Evolutionary conservation across 257 asterid species (phyloP).

Genomic region (Salvia miltiorrhiza): DNA sequence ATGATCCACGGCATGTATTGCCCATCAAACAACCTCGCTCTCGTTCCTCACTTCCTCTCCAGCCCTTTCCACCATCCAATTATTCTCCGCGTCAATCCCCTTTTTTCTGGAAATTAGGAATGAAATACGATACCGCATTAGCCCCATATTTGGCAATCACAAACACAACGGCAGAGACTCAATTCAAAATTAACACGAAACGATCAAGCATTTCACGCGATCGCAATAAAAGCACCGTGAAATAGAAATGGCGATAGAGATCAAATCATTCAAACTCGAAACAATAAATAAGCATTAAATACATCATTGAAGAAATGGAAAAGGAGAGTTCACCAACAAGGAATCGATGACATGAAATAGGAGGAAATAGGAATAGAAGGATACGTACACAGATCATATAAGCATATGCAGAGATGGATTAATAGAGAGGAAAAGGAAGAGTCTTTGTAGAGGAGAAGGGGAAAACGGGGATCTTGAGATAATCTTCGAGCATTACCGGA

Average conservation of each 20-base stretch:
- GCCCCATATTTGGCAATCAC: conserved; percentile 7
- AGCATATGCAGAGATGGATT: neutral
- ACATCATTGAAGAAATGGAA: conserved; percentile 16
- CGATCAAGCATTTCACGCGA: neutral
- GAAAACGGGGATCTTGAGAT: conserved; percentile 25
- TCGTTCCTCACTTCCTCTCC: conserved; percentile 19
- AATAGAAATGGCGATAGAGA: neutral
- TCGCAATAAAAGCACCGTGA: neutral
- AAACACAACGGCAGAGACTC: neutral
- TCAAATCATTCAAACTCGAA: neutral
- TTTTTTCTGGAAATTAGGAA: conserved; percentile 16
- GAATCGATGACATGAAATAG: neutral
- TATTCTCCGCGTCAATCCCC: conserved; percentile 20
- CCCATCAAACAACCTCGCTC: conserved; percentile 70
- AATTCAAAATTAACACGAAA: neutral
- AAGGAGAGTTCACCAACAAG: neutral
- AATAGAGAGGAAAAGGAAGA: neutral
- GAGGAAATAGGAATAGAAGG: neutral
- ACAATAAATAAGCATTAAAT: neutral
- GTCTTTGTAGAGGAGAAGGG: neutral
- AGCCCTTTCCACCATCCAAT: conserved; percentile 28
- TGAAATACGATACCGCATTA: neutral
- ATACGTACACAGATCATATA: conserved; percentile 12
- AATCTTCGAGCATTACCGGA: conserved; percentile 14
- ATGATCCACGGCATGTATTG: conserved; percentile 98